phyloP scores from a whole-genome alignment of 441 rosid genomes.

The Rhodomyrtus psidioides region DNA sequence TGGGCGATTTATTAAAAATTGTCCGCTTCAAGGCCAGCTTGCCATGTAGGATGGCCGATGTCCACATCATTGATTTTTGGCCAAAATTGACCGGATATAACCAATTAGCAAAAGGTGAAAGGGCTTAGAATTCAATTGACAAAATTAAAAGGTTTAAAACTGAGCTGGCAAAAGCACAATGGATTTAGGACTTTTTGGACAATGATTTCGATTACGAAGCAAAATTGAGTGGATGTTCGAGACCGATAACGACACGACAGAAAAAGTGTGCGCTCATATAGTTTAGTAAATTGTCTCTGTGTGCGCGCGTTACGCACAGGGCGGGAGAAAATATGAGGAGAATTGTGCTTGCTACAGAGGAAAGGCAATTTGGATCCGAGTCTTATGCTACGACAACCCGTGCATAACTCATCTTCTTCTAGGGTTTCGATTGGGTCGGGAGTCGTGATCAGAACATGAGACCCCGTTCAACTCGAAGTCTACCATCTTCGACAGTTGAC shows the following conservation, averaged over 20 bases:
- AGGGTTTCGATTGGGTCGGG: background rate
- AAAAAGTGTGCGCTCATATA: background rate
- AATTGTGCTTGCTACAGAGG: background rate
- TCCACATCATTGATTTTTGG: too few relatives aligned
- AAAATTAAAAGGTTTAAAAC: too few relatives aligned
- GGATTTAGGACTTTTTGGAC: too few relatives aligned
- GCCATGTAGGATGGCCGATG: too few relatives aligned
- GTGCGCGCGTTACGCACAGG: background rate
- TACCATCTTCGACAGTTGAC: background rate
- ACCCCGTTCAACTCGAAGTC: background rate
- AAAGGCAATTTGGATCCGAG: background rate
- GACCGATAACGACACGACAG: background rate
- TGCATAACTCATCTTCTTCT: background rate
- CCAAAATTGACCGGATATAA: too few relatives aligned
- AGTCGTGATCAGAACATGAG: background rate
- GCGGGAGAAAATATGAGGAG: background rate
- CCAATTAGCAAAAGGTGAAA: too few relatives aligned
- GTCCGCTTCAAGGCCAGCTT: too few relatives aligned
- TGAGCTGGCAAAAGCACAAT: too few relatives aligned
- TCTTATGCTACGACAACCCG: background rate
- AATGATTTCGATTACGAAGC: too few relatives aligned
- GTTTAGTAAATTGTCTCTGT: background rate
- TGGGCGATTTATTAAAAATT: too few relatives aligned
- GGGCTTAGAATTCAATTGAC: too few relatives aligned
- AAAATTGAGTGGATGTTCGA: background rate